A percentile compares a stretch with the other conserved stretches of the same genome.
phyloP scores from a whole-genome alignment of 305 asterid genomes.

The Euphrasia arctica region DNA sequence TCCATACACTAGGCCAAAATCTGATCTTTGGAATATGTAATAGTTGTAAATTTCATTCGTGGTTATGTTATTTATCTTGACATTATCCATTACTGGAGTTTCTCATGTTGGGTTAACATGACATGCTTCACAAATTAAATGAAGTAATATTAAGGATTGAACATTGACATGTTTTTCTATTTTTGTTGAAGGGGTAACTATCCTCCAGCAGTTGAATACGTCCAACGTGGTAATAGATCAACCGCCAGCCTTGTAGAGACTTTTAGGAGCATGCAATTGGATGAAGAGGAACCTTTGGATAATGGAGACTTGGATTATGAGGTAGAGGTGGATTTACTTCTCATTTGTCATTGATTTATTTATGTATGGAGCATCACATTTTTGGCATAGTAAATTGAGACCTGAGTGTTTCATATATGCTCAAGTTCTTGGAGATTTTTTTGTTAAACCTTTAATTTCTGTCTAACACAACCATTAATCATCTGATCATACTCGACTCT shows the following conservation, averaged over 20 bases:
- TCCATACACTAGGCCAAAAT: not conserved
- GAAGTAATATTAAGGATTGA: slow-evolving; percentile 12
- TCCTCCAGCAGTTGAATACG: slow-evolving; percentile 80
- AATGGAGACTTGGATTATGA: slow-evolving; percentile 88
- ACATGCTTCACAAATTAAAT: not conserved
- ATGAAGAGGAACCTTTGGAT: slow-evolving; percentile 60
- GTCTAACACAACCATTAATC: too few species aligned
- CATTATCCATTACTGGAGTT: slow-evolving; percentile 18
- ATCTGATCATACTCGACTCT: too few species aligned
- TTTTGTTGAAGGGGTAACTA: slow-evolving; percentile 52
- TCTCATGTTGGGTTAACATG: not conserved
- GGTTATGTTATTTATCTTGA: slow-evolving; percentile 16
- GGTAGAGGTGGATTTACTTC: slow-evolving; percentile 38
- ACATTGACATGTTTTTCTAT: slow-evolving; percentile 20
- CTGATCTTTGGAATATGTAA: slow-evolving; percentile 5
- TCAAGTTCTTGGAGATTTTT: not conserved
- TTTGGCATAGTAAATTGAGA: slow-evolving; percentile 4
- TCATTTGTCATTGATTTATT: slow-evolving; percentile 7
- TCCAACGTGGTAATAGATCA: slow-evolving; percentile 61
- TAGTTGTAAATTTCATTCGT: slow-evolving; percentile 8
- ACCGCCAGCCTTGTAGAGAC: slow-evolving; percentile 81
- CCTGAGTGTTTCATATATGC: slow-evolving; percentile 6
- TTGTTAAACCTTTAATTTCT: not conserved
- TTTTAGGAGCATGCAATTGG: slow-evolving; percentile 73
- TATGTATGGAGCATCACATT: slow-evolving; percentile 1